Evolutionary conservation across 371 early-diverging fungal genomes (phyloP).

Genomic region (Vavraia culicis): DNA sequence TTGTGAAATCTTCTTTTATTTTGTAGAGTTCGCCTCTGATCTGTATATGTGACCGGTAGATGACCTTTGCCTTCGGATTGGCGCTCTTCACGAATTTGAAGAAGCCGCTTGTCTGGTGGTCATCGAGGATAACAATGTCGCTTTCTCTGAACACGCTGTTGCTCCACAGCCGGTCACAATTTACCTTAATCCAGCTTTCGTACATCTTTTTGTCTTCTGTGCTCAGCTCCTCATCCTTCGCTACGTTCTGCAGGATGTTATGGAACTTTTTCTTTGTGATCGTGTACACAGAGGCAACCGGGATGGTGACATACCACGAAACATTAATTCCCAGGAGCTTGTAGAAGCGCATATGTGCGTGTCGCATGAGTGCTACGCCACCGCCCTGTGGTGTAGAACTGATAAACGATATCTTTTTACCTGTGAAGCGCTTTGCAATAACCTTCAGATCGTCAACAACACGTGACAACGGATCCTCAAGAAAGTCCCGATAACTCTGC

Average conservation of each 20-base stretch:
- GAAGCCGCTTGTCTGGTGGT: conserved; percentile 54
- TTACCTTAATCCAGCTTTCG: conserved; percentile 53
- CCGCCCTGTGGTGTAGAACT: conserved; percentile 66
- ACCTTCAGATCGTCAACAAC: conserved; percentile 13
- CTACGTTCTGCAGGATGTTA: conserved; percentile 65
- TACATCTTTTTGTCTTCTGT: conserved; percentile 52
- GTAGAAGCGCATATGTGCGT: conserved; percentile 53
- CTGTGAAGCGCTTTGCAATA: neutral
- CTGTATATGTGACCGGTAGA: conserved; percentile 60
- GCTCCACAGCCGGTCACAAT: conserved; percentile 55
- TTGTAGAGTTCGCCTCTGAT: conserved; percentile 52
- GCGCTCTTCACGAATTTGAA: conserved; percentile 53
- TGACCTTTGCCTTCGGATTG: conserved; percentile 50
- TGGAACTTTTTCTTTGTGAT: conserved; percentile 50
- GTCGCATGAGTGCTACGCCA: conserved; percentile 68
- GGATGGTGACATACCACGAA: conserved; percentile 46
- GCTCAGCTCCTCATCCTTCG: conserved; percentile 46
- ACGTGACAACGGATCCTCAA: conserved; percentile 1
- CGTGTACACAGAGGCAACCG: conserved; percentile 35
- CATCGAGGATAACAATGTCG: conserved; percentile 61
- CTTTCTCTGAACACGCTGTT: conserved; percentile 50
- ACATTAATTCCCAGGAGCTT: conserved; percentile 48
- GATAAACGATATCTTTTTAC: conserved; percentile 49
- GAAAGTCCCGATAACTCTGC: conserved; percentile 10
- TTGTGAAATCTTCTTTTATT: conserved; percentile 32